Percentiles rank a stretch among this genome's conserved stretches.
Conservation (phyloP, 2,329 filamentous ascomycete genomes). For the Sarocladium kiliense region DNA sequence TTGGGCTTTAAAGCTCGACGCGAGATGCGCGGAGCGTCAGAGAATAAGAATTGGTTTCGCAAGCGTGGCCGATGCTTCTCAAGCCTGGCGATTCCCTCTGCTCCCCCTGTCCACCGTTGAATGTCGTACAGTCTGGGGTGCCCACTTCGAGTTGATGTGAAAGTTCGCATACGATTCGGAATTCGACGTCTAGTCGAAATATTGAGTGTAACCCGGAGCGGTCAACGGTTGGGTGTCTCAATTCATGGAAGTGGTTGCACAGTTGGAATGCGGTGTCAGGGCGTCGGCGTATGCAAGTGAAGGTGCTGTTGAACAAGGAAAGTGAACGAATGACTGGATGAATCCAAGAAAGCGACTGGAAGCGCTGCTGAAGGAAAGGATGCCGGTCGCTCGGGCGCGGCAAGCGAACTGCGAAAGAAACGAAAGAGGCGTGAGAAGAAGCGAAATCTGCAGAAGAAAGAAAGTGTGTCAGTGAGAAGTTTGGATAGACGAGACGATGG, state of each 20-base stretch:
- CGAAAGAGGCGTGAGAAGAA: neutral
- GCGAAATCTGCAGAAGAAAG: constrained; percentile 1
- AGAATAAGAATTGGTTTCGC: neutral
- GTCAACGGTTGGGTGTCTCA: constrained; percentile 8
- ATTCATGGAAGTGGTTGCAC: constrained; percentile 6
- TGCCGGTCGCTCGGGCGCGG: constrained; percentile 1
- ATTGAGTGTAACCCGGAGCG: constrained; percentile 3
- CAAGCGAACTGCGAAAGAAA: constrained; percentile 1
- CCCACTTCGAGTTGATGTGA: neutral
- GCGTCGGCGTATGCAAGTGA: neutral
- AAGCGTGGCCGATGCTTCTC: neutral
- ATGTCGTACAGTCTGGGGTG: neutral
- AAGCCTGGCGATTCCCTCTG: neutral
- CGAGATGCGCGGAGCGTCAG: neutral
- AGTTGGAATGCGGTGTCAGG: neutral
- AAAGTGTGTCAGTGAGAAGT: constrained; percentile 7
- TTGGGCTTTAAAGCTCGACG: neutral
- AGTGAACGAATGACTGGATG: constrained; percentile 1
- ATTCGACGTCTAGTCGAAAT: neutral
- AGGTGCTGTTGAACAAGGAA: neutral
- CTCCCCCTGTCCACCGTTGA: neutral
- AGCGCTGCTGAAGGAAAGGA: constrained; percentile 8
- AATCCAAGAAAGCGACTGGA: constrained; percentile 3
- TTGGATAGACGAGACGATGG: neutral
- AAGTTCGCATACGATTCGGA: neutral